A percentile compares a stretch with the other conserved stretches of the same genome.
Evolutionary conservation across 2,329 filamentous ascomycete species (phyloP).

Genomic region (Fusarium sp.): DNA sequence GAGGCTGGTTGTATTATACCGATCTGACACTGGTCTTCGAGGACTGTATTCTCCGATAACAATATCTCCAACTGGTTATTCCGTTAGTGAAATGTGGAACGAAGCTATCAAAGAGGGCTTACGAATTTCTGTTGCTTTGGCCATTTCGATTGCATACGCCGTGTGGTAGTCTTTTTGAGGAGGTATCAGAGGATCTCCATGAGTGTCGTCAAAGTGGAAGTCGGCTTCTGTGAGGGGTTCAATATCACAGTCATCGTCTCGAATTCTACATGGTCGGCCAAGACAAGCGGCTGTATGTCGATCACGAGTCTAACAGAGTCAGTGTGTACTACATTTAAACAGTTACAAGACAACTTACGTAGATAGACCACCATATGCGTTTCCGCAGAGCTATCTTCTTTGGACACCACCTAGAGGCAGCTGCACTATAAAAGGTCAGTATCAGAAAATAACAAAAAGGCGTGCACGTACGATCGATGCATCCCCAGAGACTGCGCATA

Average conservation of each 20-base stretch:
- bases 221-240: constrained; percentile 23
- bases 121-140: constrained; percentile 22
- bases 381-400: constrained; percentile 22
- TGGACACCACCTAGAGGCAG: not conserved
- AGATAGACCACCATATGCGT: constrained; percentile 42
- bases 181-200: not conserved
- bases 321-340: fast-evolving
- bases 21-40: constrained; percentile 1
- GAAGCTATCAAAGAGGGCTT: fast-evolving
- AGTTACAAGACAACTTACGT: constrained; percentile 1
- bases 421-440: not conserved
- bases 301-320: constrained; percentile 15
- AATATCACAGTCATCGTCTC: constrained; percentile 41
- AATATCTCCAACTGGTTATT: constrained; percentile 29
- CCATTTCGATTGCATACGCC: constrained; percentile 31
- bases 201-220: constrained; percentile 23
- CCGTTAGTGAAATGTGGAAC: not conserved
- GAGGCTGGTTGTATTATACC: not conserved
- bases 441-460: fast-evolving
- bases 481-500: constrained; percentile 35
- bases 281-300: constrained; percentile 37
- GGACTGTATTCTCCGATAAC: constrained; percentile 41
- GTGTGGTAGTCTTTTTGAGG: constrained; percentile 28
- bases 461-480: constrained; percentile 27
- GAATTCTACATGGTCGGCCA: constrained; percentile 33